A percentile compares a stretch with the other conserved stretches of the same genome.
Conservation (phyloP, 495 filamentous ascomycete species). For the Podospora appendiculata region DNA sequence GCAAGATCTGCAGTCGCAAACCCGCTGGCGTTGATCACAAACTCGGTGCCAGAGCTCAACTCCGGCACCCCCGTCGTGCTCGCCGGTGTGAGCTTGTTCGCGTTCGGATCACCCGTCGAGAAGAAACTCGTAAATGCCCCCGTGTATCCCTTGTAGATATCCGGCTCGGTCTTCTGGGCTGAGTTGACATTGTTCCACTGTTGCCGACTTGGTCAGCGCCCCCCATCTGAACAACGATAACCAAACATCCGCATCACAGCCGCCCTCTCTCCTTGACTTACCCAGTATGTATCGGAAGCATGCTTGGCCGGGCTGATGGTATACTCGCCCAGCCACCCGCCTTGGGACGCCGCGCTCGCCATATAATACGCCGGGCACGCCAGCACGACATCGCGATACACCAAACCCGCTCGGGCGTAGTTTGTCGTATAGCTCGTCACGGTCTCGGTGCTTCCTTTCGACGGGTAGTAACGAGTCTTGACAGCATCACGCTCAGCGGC, state of each 20-base stretch:
- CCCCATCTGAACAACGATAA: too few species aligned
- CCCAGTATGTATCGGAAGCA: constrained; percentile 51
- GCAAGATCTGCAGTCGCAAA: constrained; percentile 31
- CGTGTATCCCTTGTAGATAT: constrained; percentile 50
- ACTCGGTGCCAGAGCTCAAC: constrained; percentile 35
- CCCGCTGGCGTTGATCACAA: constrained; percentile 38
- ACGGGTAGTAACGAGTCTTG: constrained; percentile 36
- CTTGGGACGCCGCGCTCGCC: constrained; percentile 14
- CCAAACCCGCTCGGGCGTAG: constrained; percentile 41
- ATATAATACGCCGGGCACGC: constrained; percentile 55
- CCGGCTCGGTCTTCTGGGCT: constrained; percentile 42
- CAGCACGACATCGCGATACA: constrained; percentile 53
- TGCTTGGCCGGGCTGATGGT: constrained; percentile 52
- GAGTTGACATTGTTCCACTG: constrained; percentile 52
- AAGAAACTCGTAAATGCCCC: constrained; percentile 56
- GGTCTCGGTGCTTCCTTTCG: constrained; percentile 33
- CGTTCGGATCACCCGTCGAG: constrained; percentile 51
- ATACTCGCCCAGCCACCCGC: constrained; percentile 49
- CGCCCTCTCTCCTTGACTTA: constrained; percentile 10
- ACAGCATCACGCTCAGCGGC: constrained; percentile 27
- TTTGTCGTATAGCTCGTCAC: constrained; percentile 37
- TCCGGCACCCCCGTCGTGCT: constrained; percentile 39
- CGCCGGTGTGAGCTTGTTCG: constrained; percentile 45
- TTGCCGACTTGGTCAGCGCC: not conserved
- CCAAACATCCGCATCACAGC: not conserved